These are phyloP conservation scores for Solanum pennellii DNA, from an alignment of 257 asterid genomes.

Conservation along the genomic window DNA sequence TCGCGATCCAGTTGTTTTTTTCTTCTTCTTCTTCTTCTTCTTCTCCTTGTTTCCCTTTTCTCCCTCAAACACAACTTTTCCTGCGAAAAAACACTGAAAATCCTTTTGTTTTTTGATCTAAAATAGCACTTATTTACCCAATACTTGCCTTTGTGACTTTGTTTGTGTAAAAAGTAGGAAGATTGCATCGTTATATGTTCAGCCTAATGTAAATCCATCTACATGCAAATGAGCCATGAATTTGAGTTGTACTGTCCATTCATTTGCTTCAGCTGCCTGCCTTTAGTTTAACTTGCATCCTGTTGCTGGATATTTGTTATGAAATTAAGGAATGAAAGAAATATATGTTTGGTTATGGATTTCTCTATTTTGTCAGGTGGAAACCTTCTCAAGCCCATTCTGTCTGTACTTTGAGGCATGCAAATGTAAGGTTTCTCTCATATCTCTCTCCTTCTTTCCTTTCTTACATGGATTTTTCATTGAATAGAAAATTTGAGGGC, in stretches of 20 bases:
- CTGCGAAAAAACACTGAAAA: background rate
- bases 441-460: background rate
- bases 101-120: background rate
- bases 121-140: background rate
- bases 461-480: background rate
- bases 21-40: background rate
- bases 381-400: constrained; percentile 3
- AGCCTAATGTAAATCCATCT: background rate
- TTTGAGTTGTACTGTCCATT: background rate
- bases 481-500: background rate
- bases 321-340: background rate
- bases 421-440: background rate
- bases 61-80: background rate
- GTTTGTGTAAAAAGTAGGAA: background rate
- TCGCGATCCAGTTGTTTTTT: background rate
- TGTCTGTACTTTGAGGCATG: background rate
- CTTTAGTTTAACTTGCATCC: background rate
- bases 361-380: background rate
- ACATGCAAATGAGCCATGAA: background rate
- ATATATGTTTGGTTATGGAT: background rate
- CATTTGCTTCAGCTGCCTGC: background rate
- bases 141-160: background rate
- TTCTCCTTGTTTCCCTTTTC: background rate
- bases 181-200: background rate
- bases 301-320: background rate